Evolutionary conservation across 169 alveolate genomes (phyloP).

Genomic region (Eimeria maxima): DNA sequence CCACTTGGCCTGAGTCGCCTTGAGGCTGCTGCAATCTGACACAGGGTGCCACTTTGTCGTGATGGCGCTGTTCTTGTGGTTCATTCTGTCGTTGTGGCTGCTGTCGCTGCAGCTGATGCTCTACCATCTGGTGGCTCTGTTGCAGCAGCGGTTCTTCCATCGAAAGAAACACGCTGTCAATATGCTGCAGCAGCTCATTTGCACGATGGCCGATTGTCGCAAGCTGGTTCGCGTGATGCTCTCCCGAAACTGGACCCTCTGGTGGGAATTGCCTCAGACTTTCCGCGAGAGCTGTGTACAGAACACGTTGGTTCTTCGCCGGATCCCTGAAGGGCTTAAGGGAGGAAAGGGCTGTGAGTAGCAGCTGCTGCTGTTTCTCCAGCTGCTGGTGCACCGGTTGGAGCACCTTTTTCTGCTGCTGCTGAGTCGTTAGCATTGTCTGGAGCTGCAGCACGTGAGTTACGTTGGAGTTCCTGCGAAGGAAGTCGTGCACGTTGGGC

Average conservation of each 20-base stretch:
- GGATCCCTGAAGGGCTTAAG: constrained; percentile 42
- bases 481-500: background rate
- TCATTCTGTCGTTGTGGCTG: background rate
- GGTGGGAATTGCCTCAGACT: constrained; percentile 45
- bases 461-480: constrained; percentile 17
- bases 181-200: constrained; percentile 13
- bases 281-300: constrained; percentile 16
- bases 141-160: constrained; percentile 61
- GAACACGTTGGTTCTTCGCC: background rate
- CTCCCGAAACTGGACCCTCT: background rate
- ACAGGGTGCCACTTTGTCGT: background rate
- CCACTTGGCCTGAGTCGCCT: constrained; percentile 8
- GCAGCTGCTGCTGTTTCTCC: constrained; percentile 46
- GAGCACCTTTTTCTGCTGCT: background rate
- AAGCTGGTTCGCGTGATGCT: background rate
- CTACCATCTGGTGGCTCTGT: background rate
- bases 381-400: constrained; percentile 9
- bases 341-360: constrained; percentile 45
- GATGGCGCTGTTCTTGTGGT: background rate
- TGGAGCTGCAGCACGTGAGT: constrained; percentile 67
- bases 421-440: constrained; percentile 29
- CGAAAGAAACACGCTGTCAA: constrained; percentile 8
- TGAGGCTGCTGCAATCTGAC: constrained; percentile 23
- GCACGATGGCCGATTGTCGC: background rate
- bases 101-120: constrained; percentile 21